Evolutionary conservation across 805 yeast species (phyloP), one percentile per base, ranked within the genome.

Genomic region (Zygosaccharomyces pseudorouxii): DNA sequence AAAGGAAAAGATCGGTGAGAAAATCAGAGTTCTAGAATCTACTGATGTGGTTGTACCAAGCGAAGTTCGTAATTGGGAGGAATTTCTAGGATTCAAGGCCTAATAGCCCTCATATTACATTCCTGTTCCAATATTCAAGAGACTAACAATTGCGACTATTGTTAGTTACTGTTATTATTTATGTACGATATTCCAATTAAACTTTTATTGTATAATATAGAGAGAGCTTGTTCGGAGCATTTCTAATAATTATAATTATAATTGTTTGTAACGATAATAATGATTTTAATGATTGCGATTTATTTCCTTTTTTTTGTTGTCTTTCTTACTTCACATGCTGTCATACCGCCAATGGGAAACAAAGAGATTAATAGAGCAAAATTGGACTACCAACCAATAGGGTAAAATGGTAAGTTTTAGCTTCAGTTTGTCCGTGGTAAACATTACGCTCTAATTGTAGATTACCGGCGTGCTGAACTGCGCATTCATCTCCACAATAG

Each of bases 51-150:
- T 67, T 25, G 79, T 92, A 57, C 98, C 99, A 48, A 62, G 71
- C 18, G 98, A 93, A 73, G 98, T 89, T 46, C 77, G 75, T 64
- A 81, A 97, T 71, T 93, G 99, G 99, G 88, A 96, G 72, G 97
- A 92, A 68, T 93, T 86, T 64, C 80, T 93, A 63, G 96, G 95
- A 50, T 96, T 95, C 46, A 90, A 88, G 76, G 46, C 45, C 31
- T 31, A 42, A 42, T 41, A 9, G 8, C 20, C 19, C 37, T 8
- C 20, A 16, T n/a, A 16, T 14, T n/a, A 31, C 18, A 31, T n/a
- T n/a, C 14, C 20, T 33, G 37, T 10, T 33, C 20, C 19, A 14
- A 33, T 12, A 14, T 18, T 16, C 37, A 33, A 16, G 37, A 14
- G 11, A 10, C 20, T 33, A 9, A 19, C 10, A 33, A 14, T 33